These are phyloP conservation scores for Chalaropsis ovoidea DNA, from an alignment of 2,329 filamentous ascomycete genomes.

Conservation along the genomic window DNA sequence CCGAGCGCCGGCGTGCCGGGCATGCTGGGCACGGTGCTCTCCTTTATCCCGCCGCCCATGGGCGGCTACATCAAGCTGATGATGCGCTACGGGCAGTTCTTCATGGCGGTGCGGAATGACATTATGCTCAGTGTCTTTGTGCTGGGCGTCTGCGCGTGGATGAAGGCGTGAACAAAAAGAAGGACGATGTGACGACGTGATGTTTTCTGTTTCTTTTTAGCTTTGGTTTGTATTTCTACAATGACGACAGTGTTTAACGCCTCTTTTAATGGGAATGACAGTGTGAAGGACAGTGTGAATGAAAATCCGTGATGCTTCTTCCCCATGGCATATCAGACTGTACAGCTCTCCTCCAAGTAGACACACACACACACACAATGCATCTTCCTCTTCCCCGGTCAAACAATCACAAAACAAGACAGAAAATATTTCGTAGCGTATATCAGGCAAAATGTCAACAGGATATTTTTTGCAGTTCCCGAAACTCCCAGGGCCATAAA, in stretches of 20 bases:
- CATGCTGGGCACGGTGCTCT: conserved; percentile 52
- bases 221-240: background rate
- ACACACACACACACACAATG: too few species aligned
- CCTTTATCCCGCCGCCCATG: conserved; percentile 56
- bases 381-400: background rate
- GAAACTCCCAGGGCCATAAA: conserved; percentile 20
- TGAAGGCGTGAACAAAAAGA: conserved; percentile 28
- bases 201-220: background rate
- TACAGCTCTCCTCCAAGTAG: too few species aligned
- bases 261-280: too few species aligned
- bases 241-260: too few species aligned
- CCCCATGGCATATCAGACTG: too few species aligned
- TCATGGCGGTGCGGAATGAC: conserved; percentile 60
- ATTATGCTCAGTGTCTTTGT: conserved; percentile 70
- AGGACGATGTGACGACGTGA: background rate
- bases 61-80: conserved; percentile 51
- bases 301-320: too few species aligned
- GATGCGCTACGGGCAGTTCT: conserved; percentile 59
- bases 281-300: too few species aligned
- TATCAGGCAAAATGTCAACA: background rate
- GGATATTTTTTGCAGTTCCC: conserved; percentile 15
- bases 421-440: background rate
- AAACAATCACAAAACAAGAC: background rate
- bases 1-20: conserved; percentile 28
- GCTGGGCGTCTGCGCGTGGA: conserved; percentile 49